phyloP scores from a whole-genome alignment of 2,329 filamentous ascomycete genomes.

The Exophiala sp. region DNA sequence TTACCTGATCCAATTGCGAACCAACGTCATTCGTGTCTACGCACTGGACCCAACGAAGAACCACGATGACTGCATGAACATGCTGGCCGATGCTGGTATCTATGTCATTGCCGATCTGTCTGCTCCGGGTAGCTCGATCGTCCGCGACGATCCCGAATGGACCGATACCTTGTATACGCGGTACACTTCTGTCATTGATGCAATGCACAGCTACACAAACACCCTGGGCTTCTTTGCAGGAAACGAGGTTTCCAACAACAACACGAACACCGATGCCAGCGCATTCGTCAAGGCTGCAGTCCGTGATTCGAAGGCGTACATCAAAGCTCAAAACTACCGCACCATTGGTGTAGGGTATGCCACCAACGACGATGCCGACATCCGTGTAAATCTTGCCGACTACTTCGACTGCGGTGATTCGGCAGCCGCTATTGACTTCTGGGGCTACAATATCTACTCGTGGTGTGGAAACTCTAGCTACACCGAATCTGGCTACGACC shows the following conservation, averaged over 20 bases:
- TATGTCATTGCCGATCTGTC: conserved; percentile 92
- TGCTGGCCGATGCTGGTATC: conserved; percentile 80
- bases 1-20: conserved; percentile 70
- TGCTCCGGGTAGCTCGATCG: conserved; percentile 78
- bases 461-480: conserved; percentile 90
- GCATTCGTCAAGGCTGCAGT: conserved; percentile 97
- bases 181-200: conserved; percentile 81
- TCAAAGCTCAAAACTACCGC: conserved; percentile 73
- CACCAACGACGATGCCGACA: conserved; percentile 84
- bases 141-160: conserved; percentile 76
- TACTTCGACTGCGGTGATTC: conserved; percentile 90
- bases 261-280: conserved; percentile 83
- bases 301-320: conserved; percentile 92
- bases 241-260: conserved; percentile 91
- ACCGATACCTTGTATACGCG: conserved; percentile 71
- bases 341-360: conserved; percentile 89
- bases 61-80: conserved; percentile 80
- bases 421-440: conserved; percentile 79
- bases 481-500: conserved; percentile 71
- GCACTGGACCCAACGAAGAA: conserved; percentile 76
- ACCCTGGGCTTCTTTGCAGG: conserved; percentile 96
- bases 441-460: conserved; percentile 99
- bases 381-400: conserved; percentile 75
- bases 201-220: conserved; percentile 79
- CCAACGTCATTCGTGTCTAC: conserved; percentile 94